A percentile compares a stretch with the other conserved stretches of the same genome.
Conservation (phyloP, 2,329 filamentous ascomycete species). For the Didymosphaeria variabile region DNA sequence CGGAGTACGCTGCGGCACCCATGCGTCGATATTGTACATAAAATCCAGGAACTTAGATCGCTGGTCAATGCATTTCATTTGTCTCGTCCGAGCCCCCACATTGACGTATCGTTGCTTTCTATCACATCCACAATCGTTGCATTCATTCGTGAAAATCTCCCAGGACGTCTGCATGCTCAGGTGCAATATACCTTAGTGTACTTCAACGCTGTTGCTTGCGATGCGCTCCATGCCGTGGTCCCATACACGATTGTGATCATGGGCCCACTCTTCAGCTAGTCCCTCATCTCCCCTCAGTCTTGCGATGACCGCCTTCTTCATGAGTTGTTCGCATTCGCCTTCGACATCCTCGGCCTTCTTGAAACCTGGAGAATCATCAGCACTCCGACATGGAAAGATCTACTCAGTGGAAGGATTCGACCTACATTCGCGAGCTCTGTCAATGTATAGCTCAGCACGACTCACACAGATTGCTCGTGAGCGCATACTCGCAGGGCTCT, state of each 20-base stretch:
- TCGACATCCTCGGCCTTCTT: slow-evolving; percentile 71
- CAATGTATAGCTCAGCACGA: slow-evolving; percentile 47
- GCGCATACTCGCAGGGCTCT: slow-evolving; percentile 25
- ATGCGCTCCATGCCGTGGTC: slow-evolving; percentile 37
- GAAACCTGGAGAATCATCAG: slow-evolving; percentile 58
- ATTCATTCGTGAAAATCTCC: too few relatives aligned
- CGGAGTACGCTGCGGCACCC: slow-evolving; percentile 3
- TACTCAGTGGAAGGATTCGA: not conserved
- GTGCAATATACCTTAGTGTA: not conserved
- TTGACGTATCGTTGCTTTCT: not conserved
- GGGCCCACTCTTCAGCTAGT: slow-evolving; percentile 48
- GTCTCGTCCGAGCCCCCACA: slow-evolving; percentile 24
- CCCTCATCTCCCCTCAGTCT: slow-evolving; percentile 64
- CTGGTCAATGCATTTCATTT: slow-evolving; percentile 45
- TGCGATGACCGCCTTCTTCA: slow-evolving; percentile 82
- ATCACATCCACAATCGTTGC: not conserved
- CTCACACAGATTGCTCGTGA: slow-evolving; percentile 34
- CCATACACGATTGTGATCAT: slow-evolving; percentile 47
- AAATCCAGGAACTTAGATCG: slow-evolving; percentile 28
- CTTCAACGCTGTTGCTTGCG: slow-evolving; percentile 13
- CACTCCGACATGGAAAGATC: not conserved
- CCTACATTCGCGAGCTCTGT: slow-evolving; percentile 48
- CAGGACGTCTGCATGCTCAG: not conserved
- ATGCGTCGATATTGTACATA: slow-evolving; percentile 27
- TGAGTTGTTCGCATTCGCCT: slow-evolving; percentile 80